Evolutionary conservation across 176 grass and related monocot genomes (phyloP), one percentile per base, ranked within the genome.

Genomic region (Olyra latifolia): DNA sequence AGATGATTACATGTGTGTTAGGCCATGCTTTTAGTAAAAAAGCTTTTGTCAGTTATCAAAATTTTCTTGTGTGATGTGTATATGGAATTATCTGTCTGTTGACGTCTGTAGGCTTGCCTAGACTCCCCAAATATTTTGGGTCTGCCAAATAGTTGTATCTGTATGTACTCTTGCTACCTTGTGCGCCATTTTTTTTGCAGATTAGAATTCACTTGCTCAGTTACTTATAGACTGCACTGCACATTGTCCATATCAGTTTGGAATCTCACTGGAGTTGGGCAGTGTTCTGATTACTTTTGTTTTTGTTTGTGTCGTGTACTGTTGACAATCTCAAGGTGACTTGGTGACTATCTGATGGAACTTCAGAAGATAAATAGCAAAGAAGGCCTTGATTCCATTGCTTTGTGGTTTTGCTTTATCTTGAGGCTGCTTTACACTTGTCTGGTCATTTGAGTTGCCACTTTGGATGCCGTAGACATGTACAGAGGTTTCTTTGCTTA

Each of bases 391-490:
- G 74, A 62, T 62, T 10, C 5, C 16, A 57, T 47, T 46, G 56
- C 41, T 35, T 17, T 59, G 55, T 32, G 44, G 11, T 44, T 44
- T 16, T 28, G 55, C 44, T 22, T 75, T n/a, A 43, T 23, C 53
- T 43, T 13, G 7, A 35, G 6, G n/a, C 11, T 10, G 48, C 10
- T 77, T 8, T 49, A 28, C 7, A 10, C 29, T 28, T 14, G 1
- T 2, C 43, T 35, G 5, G 35, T 77, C 27, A 49, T 23, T 25
- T 4, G 27, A 23, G n/a, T 35, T 64, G 25, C 9, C 75, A 49
- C 48, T 77, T 77, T 77, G 58, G 58, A 48, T 20, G 23, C 53
- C n/a, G n/a, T n/a, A n/a, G n/a, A n/a, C n/a, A n/a, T n/a, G n/a
- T n/a, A n/a, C n/a, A n/a, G n/a, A n/a, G n/a, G n/a, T n/a, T n/a